These are phyloP conservation scores for Marchantia polymorpha DNA, from an alignment of 225 moss, liverwort and hornwort genomes.

Conservation along the genomic window DNA sequence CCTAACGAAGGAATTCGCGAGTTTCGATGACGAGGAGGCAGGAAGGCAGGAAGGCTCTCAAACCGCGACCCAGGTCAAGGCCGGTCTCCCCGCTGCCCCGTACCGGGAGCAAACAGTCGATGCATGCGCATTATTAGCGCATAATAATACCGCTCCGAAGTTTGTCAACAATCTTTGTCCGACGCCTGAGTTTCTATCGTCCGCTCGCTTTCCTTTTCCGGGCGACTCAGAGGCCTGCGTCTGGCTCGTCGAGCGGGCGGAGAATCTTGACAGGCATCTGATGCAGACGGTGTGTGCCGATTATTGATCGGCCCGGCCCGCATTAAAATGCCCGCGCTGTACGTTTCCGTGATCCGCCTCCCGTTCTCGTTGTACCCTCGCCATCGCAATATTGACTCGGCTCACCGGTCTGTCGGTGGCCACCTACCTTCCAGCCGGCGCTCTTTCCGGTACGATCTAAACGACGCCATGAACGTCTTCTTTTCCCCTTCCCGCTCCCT, in stretches of 20 bases:
- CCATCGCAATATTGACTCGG: neutral
- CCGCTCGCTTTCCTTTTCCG: neutral
- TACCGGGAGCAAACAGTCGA: neutral
- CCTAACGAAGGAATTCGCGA: neutral
- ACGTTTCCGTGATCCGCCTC: neutral
- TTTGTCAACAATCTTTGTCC: neutral
- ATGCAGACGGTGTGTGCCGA: neutral
- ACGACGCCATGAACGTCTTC: too few species aligned
- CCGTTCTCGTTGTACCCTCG: neutral
- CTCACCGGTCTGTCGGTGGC: neutral
- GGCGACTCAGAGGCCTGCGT: neutral
- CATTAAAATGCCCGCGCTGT: neutral
- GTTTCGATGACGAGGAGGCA: neutral
- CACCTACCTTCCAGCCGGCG: neutral
- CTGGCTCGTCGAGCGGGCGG: neutral
- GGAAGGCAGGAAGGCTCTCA: too few species aligned
- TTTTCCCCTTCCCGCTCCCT: neutral
- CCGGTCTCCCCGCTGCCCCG: neutral
- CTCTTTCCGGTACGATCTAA: neutral
- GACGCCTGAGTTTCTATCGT: neutral
- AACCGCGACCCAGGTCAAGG: neutral
- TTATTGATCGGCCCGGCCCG: neutral
- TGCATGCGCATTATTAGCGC: neutral
- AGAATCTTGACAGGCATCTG: neutral
- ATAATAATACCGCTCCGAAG: neutral